Evolutionary conservation across 257 asterid genomes (phyloP).

Genomic region (Solanum bulbocastanum): DNA sequence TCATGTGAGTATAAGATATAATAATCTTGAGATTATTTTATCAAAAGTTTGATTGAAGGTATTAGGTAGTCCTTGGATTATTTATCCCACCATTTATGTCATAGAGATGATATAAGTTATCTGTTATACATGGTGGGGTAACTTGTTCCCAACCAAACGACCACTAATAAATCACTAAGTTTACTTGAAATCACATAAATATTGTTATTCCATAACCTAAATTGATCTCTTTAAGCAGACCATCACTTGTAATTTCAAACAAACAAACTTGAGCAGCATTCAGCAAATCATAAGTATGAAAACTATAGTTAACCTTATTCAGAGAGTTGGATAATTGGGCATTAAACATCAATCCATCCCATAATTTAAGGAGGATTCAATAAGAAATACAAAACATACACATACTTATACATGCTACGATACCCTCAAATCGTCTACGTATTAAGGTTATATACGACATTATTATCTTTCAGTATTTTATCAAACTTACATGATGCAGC

Average conservation of each 20-base stretch:
- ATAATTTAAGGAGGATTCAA: neutral
- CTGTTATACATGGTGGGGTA: no score
- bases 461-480: neutral
- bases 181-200: neutral
- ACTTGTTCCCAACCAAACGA: neutral
- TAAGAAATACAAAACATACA: neutral
- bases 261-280: neutral
- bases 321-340: neutral
- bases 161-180: neutral
- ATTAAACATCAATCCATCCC: neutral
- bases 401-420: neutral
- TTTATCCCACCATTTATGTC: neutral
- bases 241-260: neutral
- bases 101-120: no score
- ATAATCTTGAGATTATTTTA: no score
- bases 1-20: no score
- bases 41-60: fast-evolving
- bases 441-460: conserved; percentile 15
- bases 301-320: neutral
- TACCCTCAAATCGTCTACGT: neutral
- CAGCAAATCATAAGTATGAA: neutral
- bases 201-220: neutral
- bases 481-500: conserved; percentile 51
- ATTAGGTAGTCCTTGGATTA: fast-evolving
- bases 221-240: neutral